Base-by-base conservation (phyloP, 2,329 filamentous ascomycete genomes). In the Diplocarpon rosae region DNA sequence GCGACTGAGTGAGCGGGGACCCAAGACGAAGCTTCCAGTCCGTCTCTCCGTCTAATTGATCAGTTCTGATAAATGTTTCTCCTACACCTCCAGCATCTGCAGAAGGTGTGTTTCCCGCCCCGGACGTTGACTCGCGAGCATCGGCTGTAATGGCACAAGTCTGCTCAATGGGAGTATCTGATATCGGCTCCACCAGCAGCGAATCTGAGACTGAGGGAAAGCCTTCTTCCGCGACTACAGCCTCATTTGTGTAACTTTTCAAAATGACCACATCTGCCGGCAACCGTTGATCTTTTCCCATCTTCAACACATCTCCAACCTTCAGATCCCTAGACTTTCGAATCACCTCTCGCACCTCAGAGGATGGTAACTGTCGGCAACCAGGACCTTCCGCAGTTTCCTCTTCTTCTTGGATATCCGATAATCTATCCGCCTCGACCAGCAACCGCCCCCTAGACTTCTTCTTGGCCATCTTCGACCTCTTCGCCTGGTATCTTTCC, bases 1-100 rank as follows among this genome's bases (percentile, higher is more conserved):
- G 68, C n/a, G 70, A 75, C 59, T 98, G 92, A 0, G 89, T 90
- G 20, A 96, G 65, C 0, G 85, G 78, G 11, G 88, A 92, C 1
- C 92, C 88, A 30, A 96, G 65, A 27, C 93, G 81, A 45, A 98
- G 69, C 66, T 98, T 98, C 93, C 92, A 98, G 60, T 98, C 92
- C 0, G 92, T 98, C 66, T 98, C 92, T 55, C 92, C 92, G 59
- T 98, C 92, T 9, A 98, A 73, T 61, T 98, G 92, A 63, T 98
- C 92, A 1, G 93, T 98, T 48, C 92, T 78, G 59, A 98, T 96
- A 59, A 98, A 98, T 0, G 90, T 90, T 65, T 98, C 93, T 24
- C 88, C 88, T 31, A 56, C 52, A 35, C 59, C 61, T 12, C 42
- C 54, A 27, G 53, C 57, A 48, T 60, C 58, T 13, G 55, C 54